Conservation (phyloP, 768 basidiomycete genomes). For the Podaxis sp. region DNA sequence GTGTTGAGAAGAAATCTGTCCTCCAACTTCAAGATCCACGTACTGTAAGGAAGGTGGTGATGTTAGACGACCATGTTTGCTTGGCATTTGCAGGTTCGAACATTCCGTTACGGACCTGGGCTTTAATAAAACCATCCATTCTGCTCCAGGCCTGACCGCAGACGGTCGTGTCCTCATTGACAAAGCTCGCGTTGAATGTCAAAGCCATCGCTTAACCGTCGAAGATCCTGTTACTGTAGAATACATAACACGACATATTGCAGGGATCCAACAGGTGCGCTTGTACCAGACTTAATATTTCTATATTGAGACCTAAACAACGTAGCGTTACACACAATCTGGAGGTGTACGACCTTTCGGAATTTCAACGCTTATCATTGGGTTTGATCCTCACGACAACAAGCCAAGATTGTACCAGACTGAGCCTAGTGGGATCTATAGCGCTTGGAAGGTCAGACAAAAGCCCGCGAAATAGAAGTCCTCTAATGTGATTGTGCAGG, state of each 20-base stretch:
- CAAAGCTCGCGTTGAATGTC: conserved; percentile 97
- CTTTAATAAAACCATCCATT: conserved; percentile 14
- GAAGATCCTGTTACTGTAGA: conserved; percentile 98
- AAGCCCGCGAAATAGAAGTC: background rate
- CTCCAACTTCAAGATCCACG: conserved; percentile 97
- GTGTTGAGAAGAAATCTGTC: conserved; percentile 98
- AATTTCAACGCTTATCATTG: conserved; percentile 94
- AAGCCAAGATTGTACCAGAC: conserved; percentile 92
- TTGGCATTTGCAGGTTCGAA: conserved; percentile 92
- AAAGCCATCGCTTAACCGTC: conserved; percentile 93
- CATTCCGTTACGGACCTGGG: conserved; percentile 2
- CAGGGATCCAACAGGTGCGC: conserved; percentile 95
- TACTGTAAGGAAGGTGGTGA: conserved; percentile 96
- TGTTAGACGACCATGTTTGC: conserved; percentile 97
- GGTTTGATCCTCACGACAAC: conserved; percentile 92
- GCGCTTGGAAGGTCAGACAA: conserved; percentile 87
- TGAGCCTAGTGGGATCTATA: conserved; percentile 97
- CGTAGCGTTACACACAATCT: conserved; percentile 93
- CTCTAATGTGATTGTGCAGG: conserved; percentile 46
- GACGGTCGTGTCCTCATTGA: conserved; percentile 98
- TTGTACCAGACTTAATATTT: background rate
- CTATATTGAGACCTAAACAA: conserved; percentile 1
- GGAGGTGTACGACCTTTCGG: conserved; percentile 98
- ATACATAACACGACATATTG: conserved; percentile 97
- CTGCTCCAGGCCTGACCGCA: conserved; percentile 80